Evolutionary conservation across 441 rosid genomes (phyloP).

Genomic region (Euphorbia corollata): DNA sequence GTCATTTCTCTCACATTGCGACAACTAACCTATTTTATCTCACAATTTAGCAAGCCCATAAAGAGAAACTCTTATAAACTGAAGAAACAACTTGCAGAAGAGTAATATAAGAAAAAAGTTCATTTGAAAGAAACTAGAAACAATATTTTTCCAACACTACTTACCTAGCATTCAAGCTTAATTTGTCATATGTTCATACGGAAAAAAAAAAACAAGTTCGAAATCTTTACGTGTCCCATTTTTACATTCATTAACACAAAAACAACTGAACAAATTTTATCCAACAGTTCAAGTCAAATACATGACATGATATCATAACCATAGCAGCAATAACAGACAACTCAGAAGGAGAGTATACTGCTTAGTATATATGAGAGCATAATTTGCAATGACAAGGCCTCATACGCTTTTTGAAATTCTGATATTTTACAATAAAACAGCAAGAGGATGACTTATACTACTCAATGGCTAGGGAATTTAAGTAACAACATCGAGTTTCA

Average conservation of each 20-base stretch:
- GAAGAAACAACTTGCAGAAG: no score
- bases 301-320: neutral
- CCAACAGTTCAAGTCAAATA: neutral
- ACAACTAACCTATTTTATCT: no score
- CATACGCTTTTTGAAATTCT: neutral
- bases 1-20: no score
- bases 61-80: no score
- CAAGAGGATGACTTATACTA: conserved; percentile 9
- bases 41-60: no score
- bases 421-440: neutral
- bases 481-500: neutral
- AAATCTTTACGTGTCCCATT: neutral
- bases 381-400: neutral
- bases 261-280: neutral
- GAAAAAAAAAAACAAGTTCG: neutral
- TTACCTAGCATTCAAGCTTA: neutral
- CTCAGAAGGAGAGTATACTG: neutral
- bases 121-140: no score
- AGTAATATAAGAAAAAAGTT: no score
- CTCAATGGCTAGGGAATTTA: neutral
- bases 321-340: neutral
- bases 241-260: neutral
- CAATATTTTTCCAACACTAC: no score
- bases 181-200: neutral
- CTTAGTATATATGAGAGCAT: neutral